A percentile compares a stretch with the other conserved stretches of the same genome.
Evolutionary conservation across 1,139 yeast genomes (phyloP).

Genomic region (Pichia sp.): DNA sequence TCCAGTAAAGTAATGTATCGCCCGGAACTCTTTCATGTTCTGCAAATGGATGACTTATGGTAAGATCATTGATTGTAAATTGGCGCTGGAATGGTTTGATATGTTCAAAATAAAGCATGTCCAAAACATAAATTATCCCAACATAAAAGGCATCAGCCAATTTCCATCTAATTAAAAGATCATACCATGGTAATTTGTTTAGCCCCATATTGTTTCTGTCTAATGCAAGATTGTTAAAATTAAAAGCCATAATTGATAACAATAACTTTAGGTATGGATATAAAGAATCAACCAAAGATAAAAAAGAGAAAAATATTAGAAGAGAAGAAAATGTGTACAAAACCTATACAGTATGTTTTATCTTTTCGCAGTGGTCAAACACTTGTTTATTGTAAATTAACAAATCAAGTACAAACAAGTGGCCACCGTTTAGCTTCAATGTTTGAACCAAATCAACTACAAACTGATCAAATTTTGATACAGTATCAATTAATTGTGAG

Average conservation of each 20-base stretch:
- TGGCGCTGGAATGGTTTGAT: constrained; percentile 66
- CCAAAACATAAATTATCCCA: constrained; percentile 37
- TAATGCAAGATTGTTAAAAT: constrained; percentile 4
- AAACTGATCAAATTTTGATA: constrained; percentile 31
- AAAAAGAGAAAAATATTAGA: neutral
- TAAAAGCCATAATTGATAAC: constrained; percentile 3
- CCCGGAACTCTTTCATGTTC: constrained; percentile 53
- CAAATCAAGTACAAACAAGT: constrained; percentile 38
- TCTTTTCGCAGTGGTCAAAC: constrained; percentile 32
- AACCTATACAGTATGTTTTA: neutral
- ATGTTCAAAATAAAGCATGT: constrained; percentile 34
- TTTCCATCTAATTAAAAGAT: constrained; percentile 48
- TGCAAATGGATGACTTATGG: constrained; percentile 70
- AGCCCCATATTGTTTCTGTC: constrained; percentile 51
- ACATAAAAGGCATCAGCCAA: constrained; percentile 47
- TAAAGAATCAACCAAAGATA: neutral
- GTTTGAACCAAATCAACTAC: constrained; percentile 35
- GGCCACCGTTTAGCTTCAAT: constrained; percentile 39
- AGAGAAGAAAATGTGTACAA: neutral
- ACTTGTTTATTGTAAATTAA: constrained; percentile 33
- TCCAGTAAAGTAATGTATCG: constrained; percentile 32
- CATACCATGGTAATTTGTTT: constrained; percentile 30
- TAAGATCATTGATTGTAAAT: constrained; percentile 49
- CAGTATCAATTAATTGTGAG: neutral
- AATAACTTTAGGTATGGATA: neutral